Conservation (phyloP, 83 land plant species). For the Larix sibirica region DNA sequence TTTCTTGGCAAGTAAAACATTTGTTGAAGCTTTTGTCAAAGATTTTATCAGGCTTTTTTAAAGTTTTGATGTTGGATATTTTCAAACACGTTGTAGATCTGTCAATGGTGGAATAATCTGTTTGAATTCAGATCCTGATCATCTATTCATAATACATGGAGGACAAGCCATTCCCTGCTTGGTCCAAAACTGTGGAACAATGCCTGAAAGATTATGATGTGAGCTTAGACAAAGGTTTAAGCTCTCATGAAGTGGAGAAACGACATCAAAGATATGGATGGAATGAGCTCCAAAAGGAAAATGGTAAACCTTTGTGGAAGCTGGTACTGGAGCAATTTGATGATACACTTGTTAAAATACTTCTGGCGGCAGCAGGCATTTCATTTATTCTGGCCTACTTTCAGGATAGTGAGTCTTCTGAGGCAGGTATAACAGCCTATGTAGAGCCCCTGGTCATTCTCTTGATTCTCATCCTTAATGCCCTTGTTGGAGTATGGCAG, state of each 20-base stretch:
- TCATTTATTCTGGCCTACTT: conserved; percentile 73
- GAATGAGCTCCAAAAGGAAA: conserved; percentile 77
- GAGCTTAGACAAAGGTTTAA: conserved; percentile 57
- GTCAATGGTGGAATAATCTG: too few species aligned
- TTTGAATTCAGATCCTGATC: too few species aligned
- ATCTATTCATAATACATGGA: conserved; percentile 6
- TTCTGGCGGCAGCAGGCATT: conserved; percentile 74
- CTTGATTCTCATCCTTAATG: conserved; percentile 79
- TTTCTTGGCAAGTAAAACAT: too few species aligned
- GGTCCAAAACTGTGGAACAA: conserved; percentile 68
- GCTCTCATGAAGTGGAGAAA: conserved; percentile 46
- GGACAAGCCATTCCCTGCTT: conserved; percentile 52
- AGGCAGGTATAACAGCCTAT: conserved; percentile 57
- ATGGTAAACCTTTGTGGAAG: conserved; percentile 67
- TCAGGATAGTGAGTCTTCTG: conserved; percentile 35
- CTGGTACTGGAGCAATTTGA: conserved; percentile 84
- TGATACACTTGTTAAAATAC: conserved; percentile 81
- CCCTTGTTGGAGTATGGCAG: conserved; percentile 92
- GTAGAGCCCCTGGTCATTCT: conserved; percentile 84
- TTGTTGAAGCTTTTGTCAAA: too few species aligned
- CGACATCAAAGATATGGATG: conserved; percentile 54
- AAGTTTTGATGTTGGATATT: too few species aligned
- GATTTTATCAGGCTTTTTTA: too few species aligned
- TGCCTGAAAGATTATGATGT: conserved; percentile 63
- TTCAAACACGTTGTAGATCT: too few species aligned